These are phyloP conservation scores for Penicillium paneum DNA, from an alignment of 2,329 filamentous ascomycete genomes.

Conservation along the genomic window DNA sequence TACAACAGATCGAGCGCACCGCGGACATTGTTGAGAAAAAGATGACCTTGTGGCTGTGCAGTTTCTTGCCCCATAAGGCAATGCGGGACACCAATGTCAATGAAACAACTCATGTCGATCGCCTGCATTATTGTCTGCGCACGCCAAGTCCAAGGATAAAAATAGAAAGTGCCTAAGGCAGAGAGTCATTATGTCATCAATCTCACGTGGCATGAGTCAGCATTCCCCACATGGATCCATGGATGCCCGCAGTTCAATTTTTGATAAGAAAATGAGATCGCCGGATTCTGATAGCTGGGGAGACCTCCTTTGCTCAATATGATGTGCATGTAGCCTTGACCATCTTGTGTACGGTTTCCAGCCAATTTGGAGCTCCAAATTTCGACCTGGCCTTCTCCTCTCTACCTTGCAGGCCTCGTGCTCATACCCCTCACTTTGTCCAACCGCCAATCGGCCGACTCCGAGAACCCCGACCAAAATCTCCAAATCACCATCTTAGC, in stretches of 20 bases:
- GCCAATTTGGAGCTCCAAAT: not conserved
- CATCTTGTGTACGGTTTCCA: not conserved
- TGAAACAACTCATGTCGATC: constrained; percentile 7
- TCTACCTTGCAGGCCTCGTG: constrained; percentile 15
- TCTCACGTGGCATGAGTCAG: not conserved
- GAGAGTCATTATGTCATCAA: not conserved
- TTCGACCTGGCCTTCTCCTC: not conserved
- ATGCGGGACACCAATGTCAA: constrained; percentile 6
- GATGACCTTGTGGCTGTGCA: constrained; percentile 19
- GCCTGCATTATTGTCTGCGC: not conserved
- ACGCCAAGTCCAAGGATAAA: constrained; percentile 7
- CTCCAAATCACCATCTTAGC: constrained; percentile 10
- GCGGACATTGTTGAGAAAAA: constrained; percentile 6
- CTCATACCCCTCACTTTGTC: constrained; percentile 22
- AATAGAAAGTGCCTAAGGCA: constrained; percentile 7
- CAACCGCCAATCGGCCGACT: constrained; percentile 23
- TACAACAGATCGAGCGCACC: constrained; percentile 10
- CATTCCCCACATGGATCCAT: constrained; percentile 6
- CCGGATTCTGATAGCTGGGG: constrained; percentile 1
- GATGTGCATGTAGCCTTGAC: not conserved
- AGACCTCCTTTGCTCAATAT: not conserved
- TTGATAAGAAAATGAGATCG: constrained; percentile 8
- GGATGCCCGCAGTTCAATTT: constrained; percentile 2
- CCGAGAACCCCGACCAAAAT: constrained; percentile 18
- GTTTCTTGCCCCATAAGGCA: constrained; percentile 6